phyloP scores from a whole-genome alignment of 2,329 filamentous ascomycete genomes.

The Colletotrichum trifolii region DNA sequence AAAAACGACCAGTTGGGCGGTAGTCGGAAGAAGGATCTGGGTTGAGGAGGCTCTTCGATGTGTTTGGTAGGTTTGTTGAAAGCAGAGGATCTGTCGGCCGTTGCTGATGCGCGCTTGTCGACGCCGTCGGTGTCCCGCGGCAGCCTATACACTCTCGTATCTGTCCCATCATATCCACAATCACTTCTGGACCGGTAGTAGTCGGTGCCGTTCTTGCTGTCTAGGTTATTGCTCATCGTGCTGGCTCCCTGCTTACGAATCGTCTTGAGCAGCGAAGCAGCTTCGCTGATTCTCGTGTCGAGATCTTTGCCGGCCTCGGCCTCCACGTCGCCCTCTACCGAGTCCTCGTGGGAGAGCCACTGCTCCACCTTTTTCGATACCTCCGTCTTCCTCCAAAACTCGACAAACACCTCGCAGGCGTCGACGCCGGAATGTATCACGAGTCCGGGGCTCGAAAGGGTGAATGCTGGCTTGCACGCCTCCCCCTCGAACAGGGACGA shows the following conservation, averaged over 20 bases:
- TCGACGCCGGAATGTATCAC: not conserved
- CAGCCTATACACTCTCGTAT: no score
- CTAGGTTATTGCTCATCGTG: not conserved
- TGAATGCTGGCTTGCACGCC: not conserved
- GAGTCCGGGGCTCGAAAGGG: not conserved
- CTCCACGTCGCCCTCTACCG: constrained; percentile 15
- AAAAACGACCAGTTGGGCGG: constrained; percentile 8
- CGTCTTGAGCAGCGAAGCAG: not conserved
- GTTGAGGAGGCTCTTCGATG: no score
- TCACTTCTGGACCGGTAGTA: no score
- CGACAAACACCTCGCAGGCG: constrained; percentile 2
- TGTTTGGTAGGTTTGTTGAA: no score
- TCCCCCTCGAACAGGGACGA: constrained; percentile 1
- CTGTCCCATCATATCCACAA: no score
- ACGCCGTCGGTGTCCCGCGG: no score
- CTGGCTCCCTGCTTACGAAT: not conserved
- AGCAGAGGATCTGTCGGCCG: no score
- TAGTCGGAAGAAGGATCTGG: no score
- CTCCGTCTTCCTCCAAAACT: constrained; percentile 22
- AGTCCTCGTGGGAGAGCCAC: constrained; percentile 1
- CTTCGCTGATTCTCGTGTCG: not conserved
- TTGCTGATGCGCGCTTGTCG: no score
- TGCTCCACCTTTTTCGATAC: constrained; percentile 5
- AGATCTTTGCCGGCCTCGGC: constrained; percentile 10
- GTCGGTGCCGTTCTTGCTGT: no score